phyloP scores from a whole-genome alignment of 495 filamentous ascomycete genomes.

The Trichoderma parareesei region DNA sequence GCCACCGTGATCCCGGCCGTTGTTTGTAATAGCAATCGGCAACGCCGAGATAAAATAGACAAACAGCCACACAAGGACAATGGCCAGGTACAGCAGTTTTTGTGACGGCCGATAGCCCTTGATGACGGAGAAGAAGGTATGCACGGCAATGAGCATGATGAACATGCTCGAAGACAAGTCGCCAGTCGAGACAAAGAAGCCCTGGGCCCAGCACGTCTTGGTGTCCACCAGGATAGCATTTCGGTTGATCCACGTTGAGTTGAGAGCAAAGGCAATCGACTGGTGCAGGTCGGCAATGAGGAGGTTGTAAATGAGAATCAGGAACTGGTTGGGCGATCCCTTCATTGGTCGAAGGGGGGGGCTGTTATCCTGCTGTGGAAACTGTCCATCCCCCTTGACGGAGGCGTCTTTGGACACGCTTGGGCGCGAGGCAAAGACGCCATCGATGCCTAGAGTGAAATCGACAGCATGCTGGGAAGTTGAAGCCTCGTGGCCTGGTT shows the following conservation, averaged over 20 bases:
- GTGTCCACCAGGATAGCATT: conserved; percentile 50
- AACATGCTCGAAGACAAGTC: conserved; percentile 64
- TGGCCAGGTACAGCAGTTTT: conserved; percentile 39
- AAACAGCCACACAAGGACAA: conserved; percentile 51
- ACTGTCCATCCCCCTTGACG: neutral
- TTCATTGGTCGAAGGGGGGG: neutral
- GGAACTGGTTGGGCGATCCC: conserved; percentile 53
- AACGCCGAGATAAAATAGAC: conserved; percentile 49
- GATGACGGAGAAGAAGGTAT: conserved; percentile 60
- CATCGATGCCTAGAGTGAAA: conserved; percentile 11
- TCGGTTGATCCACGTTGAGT: conserved; percentile 48
- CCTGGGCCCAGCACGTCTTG: conserved; percentile 59
- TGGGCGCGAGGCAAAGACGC: conserved; percentile 21
- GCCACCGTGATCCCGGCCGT: conserved; percentile 39
- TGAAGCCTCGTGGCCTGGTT: neutral
- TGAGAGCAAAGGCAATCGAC: conserved; percentile 58
- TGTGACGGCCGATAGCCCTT: conserved; percentile 49
- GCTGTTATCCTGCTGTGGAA: neutral
- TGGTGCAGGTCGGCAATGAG: conserved; percentile 68
- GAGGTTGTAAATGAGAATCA: conserved; percentile 66
- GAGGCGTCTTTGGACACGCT: conserved; percentile 18
- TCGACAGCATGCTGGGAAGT: conserved; percentile 4
- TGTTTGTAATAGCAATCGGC: conserved; percentile 39
- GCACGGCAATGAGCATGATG: conserved; percentile 59
- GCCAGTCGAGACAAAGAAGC: conserved; percentile 61